These are phyloP conservation scores for Lipomyces kockii DNA, from an alignment of 805 yeast species.

Conservation along the genomic window DNA sequence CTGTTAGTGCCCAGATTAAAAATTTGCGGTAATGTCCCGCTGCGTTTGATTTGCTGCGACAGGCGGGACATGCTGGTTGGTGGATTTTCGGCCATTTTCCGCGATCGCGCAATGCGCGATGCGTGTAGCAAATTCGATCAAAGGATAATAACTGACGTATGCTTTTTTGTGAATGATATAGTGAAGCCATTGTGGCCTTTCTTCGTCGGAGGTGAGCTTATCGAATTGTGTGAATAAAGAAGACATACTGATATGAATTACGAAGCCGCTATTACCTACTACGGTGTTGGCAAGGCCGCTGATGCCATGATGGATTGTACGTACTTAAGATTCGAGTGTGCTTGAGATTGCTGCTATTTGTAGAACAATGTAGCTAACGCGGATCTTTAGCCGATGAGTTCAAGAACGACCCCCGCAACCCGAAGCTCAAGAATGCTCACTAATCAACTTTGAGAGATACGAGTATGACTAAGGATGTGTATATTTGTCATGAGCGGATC, in stretches of 20 bases:
- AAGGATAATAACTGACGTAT: not conserved
- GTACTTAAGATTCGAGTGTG: slow-evolving; percentile 14
- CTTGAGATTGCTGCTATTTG: not conserved
- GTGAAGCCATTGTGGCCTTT: slow-evolving; percentile 87
- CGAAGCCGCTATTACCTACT: slow-evolving; percentile 61
- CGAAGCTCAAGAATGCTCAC: slow-evolving; percentile 59
- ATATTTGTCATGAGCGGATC: not conserved
- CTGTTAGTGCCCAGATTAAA: not conserved
- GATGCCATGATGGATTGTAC: slow-evolving; percentile 65
- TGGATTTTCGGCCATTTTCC: not conserved
- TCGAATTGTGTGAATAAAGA: not conserved
- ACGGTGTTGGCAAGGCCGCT: slow-evolving; percentile 70
- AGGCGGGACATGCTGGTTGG: slow-evolving; percentile 21
- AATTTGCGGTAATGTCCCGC: not conserved
- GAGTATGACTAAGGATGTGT: not conserved
- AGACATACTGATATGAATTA: not conserved
- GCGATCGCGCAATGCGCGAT: not conserved
- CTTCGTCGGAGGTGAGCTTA: slow-evolving; percentile 73
- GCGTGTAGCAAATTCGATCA: not conserved
- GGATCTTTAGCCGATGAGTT: slow-evolving; percentile 57
- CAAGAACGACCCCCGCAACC: slow-evolving; percentile 94
- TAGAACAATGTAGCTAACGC: not conserved
- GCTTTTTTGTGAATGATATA: slow-evolving; percentile 23
- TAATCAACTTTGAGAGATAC: slow-evolving; percentile 3
- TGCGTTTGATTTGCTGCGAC: not conserved